Evolutionary conservation across 345 rosid genomes (phyloP), one percentile per base, ranked within the genome.

Genomic region (Linum tenue): DNA sequence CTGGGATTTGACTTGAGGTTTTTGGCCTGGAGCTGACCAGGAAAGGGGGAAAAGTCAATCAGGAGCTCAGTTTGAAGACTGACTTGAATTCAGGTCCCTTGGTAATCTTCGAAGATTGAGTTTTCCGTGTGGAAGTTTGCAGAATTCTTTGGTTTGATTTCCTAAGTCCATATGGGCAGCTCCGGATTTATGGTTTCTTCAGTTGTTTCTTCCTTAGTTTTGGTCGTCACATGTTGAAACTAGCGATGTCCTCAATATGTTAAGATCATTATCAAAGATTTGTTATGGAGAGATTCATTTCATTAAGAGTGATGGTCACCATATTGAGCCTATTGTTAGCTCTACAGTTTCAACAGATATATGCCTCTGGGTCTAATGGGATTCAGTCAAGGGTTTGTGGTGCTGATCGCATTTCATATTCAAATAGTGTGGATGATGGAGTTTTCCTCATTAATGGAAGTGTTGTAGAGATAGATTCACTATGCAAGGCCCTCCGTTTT

Each of bases 391-490:
- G 69, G 70, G 69, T 78, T 71, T 88, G 94, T 64, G 78, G 83
- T 0, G 68, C 75, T 60, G 86, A 80, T 72, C 84, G 71, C 64
- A 76, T 90, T 15, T 76, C 77, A 4, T 85, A 79, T 73, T 76
- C 75, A 58, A 77, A 72, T 71, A 68, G 64, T 66, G 50, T 69
- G 38, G 85, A 79, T 59, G 48, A 65, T 51, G 79, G 75, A 56
- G 60, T 78, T 69, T 77, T 83, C 76, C 83, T 76, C 51, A 69
- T 92, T 53, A 85, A 92, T 43, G 92, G 92, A 22, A 77, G 75
- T 69, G 66, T 62, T 2, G 96, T 81, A 22, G 83, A 77, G 37
- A 79, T 66, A 75, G 59, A 41, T 70, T 59, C 66, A 11, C 88
- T 88, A 75, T 92, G 94, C 69, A 67, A 81, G 66, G 79, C 81